Percentiles rank a stretch among this genome's conserved stretches.
These are phyloP conservation scores for Smittium culicis DNA, from an alignment of 371 early-diverging fungal genomes.

Conservation along the genomic window DNA sequence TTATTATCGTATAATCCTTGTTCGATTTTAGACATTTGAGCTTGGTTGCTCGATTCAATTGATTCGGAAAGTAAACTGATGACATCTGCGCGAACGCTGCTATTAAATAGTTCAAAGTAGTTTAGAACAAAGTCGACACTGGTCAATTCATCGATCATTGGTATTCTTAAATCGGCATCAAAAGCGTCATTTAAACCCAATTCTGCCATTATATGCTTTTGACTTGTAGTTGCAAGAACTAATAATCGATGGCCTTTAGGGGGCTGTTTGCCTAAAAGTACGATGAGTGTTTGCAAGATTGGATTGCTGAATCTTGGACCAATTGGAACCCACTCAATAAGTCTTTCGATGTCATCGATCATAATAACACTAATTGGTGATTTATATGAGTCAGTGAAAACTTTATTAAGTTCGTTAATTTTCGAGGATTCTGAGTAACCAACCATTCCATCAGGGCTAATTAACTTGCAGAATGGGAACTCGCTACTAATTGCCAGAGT, in stretches of 20 bases:
- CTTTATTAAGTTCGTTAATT: constrained; percentile 81
- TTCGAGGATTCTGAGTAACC: constrained; percentile 91
- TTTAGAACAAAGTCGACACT: constrained; percentile 60
- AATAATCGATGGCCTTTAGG: constrained; percentile 73
- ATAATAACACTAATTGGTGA: constrained; percentile 92
- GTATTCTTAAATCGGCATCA: constrained; percentile 67
- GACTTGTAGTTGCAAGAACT: constrained; percentile 72
- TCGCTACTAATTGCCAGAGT: constrained; percentile 85
- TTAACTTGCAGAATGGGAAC: constrained; percentile 97
- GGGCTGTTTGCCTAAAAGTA: constrained; percentile 80
- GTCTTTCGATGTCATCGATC: constrained; percentile 92
- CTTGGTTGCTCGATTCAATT: constrained; percentile 28
- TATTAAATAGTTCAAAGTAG: constrained; percentile 25
- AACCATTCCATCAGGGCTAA: constrained; percentile 94
- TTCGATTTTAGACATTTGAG: constrained; percentile 48
- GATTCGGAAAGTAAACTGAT: not conserved
- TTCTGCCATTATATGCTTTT: constrained; percentile 61
- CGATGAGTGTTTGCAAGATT: constrained; percentile 90
- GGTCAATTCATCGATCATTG: constrained; percentile 47
- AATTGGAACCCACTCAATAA: constrained; percentile 96
- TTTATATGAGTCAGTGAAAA: constrained; percentile 96
- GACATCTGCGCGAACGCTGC: not conserved
- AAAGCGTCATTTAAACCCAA: constrained; percentile 83
- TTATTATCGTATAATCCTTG: constrained; percentile 35
- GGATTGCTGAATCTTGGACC: constrained; percentile 97